Base-by-base conservation (phyloP, 2,329 filamentous ascomycete species). In the Aspergillus pseudotamarii region DNA sequence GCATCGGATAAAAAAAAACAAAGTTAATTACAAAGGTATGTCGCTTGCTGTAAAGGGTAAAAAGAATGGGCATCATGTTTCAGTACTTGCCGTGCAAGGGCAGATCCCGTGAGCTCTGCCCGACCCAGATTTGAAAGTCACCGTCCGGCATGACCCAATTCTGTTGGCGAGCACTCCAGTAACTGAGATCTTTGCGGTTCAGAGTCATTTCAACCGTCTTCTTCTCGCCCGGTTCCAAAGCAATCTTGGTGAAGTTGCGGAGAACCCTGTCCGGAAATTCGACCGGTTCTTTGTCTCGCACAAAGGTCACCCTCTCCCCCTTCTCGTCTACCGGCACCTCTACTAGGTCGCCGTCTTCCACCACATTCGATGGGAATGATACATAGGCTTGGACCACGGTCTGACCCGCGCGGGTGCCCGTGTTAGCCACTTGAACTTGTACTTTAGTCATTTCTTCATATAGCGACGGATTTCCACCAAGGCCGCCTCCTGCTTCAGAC, bases 221-320 rank as follows among this genome's bases (percentile, higher is more conserved):
- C 4, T 76, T 83, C 71, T 87, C 80, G 0, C 86, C 87, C 0
- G 83, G 81, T 4, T 82, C 78, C 19, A 93, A 76, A 30, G 79
- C 75, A 2, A 91, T 79, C 80, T 93, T 93, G 66, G 90, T 88
- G 72, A 93, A 93, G 34, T 90, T 90, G 16, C 91, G 85, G 23
- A 93, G 81, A n/a, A 78, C 77, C 36, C 78, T 74, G 1, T 88
- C 76, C 0, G 90, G 90, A 58, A 92, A 93, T 32, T 92, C 89
- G 26, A 83, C 81, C n/a, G 67, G 50, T 60, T 83, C 79, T 9
- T 78, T 75, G 14, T 64, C 30, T 64, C 28, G 38, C 65, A 66
- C 58, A 64, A 64, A 55, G 66, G 64, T 66, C 46, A 53, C 38
- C 50, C 46, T 43, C 46, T 57, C 32, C 14, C 48, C 32, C 19